Evolutionary conservation across 2,329 filamentous ascomycete species (phyloP), one percentile per base, ranked within the genome.

Genomic region (Xenosphaeropsis pyriputrescens): DNA sequence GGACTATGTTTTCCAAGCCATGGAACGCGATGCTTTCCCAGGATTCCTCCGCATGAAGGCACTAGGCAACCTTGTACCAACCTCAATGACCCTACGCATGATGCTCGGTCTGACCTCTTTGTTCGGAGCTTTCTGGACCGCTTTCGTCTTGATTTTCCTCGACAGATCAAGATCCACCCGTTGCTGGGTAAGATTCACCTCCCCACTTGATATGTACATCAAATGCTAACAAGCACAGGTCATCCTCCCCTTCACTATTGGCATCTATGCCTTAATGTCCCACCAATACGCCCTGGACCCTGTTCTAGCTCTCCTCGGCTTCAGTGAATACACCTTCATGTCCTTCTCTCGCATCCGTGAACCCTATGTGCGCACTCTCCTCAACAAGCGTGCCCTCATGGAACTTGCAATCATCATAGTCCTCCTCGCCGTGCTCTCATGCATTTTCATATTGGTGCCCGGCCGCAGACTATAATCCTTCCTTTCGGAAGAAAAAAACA

Each of bases 21-120:
- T 98, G 91, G 93, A 98, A 62, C 76, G 93, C 39, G 91, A 98
- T 62, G 91, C 93, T n/a, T 98, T 94, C 56, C 91, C 93, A 1
- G 89, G 89, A 1, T 98, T 98, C 61, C 68, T 98, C 41, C 75
- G 89, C 54, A 85, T 85, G 62, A 96, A 96, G 63, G 91, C 91
- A 2, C 68, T 98, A 17, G 93, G 93, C 42, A 98, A 98, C 53
- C 70, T 98, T 12, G 89, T 98, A 18, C 91, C 89, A 3, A 76
- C 89, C 13, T 93, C 85, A 34, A 79, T 93, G 47, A 75, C 96
- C 54, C 69, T 93, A 48, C 74, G 91, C 38, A 65, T 96, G 37
- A 85, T 93, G 34, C 57, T 94, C 47, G 91, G 89, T 29, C 69
- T 98, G 37, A 66, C 91, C 35, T 73, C 81, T 46, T 79, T 98